Percentiles rank a stretch among this genome's conserved stretches.
Evolutionary conservation across 768 basidiomycete species (phyloP).

Genomic region (Scleroderma citrinum): DNA sequence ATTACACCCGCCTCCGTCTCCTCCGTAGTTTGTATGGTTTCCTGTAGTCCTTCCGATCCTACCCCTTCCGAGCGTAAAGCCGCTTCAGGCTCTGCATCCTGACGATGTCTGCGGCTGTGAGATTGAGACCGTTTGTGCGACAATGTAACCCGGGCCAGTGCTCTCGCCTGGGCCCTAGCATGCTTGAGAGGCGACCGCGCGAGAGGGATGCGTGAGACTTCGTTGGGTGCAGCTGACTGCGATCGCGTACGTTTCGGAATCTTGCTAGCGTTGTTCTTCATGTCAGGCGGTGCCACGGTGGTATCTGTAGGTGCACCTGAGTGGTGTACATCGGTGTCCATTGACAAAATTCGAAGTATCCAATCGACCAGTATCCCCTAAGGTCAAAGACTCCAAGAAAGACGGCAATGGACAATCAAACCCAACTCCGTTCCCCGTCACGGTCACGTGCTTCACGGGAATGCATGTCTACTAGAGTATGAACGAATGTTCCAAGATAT

Average conservation of each 20-base stretch:
- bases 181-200: slow-evolving; percentile 48
- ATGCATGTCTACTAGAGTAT: too few relatives aligned
- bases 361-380: not conserved
- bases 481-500: too few relatives aligned
- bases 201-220: slow-evolving; percentile 39
- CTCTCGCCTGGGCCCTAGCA: slow-evolving; percentile 31
- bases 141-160: slow-evolving; percentile 23
- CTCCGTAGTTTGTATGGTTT: too few relatives aligned
- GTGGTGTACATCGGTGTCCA: not conserved
- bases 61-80: too few relatives aligned
- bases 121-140: slow-evolving; percentile 1
- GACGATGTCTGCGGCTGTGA: not conserved
- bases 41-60: too few relatives aligned
- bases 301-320: too few relatives aligned
- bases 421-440: too few relatives aligned
- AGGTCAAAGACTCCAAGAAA: too few relatives aligned
- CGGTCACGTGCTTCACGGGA: not conserved
- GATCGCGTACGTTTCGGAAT: slow-evolving; percentile 40
- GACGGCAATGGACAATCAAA: too few relatives aligned
- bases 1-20: too few relatives aligned
- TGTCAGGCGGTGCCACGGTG: too few relatives aligned
- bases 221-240: slow-evolving; percentile 43
- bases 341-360: not conserved
- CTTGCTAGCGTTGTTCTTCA: not conserved
- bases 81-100: not conserved